Conservation (phyloP, 192 early-diverging fungal species). For the Gorgonomyces haynaldii region DNA sequence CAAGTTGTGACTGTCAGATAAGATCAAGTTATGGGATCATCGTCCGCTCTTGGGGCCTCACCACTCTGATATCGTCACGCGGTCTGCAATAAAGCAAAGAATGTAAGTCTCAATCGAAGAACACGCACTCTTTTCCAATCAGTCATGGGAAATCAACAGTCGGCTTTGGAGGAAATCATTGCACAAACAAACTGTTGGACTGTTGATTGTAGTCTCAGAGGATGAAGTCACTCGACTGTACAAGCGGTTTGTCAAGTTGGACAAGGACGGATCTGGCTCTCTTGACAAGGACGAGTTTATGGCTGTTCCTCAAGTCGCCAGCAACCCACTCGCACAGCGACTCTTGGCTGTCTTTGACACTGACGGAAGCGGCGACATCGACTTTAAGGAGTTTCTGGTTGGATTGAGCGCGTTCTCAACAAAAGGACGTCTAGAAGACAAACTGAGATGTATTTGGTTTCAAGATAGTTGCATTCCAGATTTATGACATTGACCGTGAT, state of each 20-base stretch:
- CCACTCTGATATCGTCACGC: too few relatives aligned
- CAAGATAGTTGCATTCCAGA: constrained; percentile 82
- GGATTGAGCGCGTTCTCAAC: constrained; percentile 89
- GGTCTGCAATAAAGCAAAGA: too few relatives aligned
- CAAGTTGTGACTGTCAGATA: too few relatives aligned
- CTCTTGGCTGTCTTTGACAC: constrained; percentile 95
- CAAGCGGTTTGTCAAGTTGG: constrained; percentile 96
- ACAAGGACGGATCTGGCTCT: constrained; percentile 91
- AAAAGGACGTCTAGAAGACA: constrained; percentile 90
- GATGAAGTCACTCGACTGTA: constrained; percentile 94
- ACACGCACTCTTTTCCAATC: too few relatives aligned
- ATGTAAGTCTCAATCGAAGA: too few relatives aligned
- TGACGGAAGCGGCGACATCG: constrained; percentile 96
- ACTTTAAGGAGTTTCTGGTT: constrained; percentile 97
- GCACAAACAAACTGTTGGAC: constrained; percentile 63
- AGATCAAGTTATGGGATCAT: too few relatives aligned
- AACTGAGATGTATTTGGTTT: constrained; percentile 68
- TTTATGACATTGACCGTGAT: constrained; percentile 99
- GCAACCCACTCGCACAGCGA: constrained; percentile 91
- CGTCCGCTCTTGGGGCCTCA: too few relatives aligned
- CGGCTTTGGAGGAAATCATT: constrained; percentile 69
- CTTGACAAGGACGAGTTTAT: constrained; percentile 98
- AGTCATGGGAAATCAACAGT: constrained; percentile 59
- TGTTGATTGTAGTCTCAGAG: constrained; percentile 24
- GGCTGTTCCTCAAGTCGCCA: constrained; percentile 90